Percentiles rank a stretch among this genome's conserved stretches.
These are phyloP conservation scores for Cyclospora cayetanensis DNA, from an alignment of 169 alveolate genomes.

Conservation along the genomic window DNA sequence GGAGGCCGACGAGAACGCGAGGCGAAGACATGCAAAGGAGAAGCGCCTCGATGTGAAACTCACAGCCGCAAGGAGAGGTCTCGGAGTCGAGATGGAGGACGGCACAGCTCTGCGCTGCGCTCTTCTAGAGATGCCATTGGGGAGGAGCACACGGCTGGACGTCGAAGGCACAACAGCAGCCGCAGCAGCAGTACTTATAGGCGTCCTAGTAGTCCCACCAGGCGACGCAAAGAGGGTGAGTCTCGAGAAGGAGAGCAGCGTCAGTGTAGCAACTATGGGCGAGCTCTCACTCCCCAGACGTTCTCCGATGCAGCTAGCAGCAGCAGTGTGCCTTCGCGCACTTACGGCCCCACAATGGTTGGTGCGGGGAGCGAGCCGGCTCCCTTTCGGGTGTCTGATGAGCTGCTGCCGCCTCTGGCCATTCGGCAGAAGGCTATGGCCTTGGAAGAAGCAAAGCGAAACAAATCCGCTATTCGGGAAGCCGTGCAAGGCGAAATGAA, in stretches of 20 bases:
- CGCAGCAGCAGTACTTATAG: too few relatives aligned
- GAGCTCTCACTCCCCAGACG: too few relatives aligned
- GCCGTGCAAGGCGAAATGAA: not conserved
- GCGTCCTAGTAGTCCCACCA: too few relatives aligned
- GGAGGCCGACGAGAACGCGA: not conserved
- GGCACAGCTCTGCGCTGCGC: too few relatives aligned
- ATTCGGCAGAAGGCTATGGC: not conserved
- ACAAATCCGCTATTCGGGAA: not conserved
- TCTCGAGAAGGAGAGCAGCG: too few relatives aligned
- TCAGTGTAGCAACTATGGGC: too few relatives aligned
- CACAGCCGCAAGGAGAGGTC: not conserved
- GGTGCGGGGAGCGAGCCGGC: not conserved
- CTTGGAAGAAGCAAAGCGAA: not conserved
- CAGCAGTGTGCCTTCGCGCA: not conserved
- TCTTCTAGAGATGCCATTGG: too few relatives aligned
- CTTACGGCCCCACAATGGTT: not conserved
- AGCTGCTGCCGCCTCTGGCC: constrained; percentile 2
- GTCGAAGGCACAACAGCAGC: too few relatives aligned
- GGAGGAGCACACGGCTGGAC: too few relatives aligned
- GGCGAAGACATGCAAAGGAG: not conserved
- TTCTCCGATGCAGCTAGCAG: too few relatives aligned
- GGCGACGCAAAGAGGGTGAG: too few relatives aligned
- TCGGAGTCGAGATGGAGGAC: not conserved
- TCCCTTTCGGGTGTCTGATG: not conserved
- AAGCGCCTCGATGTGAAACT: not conserved